phyloP scores from a whole-genome alignment of 148 eudicot genomes.

The Limonium bicolor region DNA sequence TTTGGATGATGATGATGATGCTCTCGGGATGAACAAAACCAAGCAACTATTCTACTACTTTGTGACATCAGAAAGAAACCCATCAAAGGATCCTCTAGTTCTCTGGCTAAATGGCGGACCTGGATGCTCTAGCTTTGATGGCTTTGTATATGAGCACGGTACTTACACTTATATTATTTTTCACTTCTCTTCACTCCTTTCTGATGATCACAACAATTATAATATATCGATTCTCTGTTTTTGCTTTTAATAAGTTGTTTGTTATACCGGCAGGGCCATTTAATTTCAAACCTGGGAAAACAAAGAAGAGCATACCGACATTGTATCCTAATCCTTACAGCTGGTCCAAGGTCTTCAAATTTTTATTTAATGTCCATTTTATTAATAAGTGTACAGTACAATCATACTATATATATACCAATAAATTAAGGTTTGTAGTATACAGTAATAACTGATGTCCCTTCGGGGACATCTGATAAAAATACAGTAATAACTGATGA shows the following conservation, averaged over 20 bases:
- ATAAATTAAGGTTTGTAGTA: not conserved
- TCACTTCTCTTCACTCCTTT: not conserved
- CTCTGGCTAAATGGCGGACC: conserved; percentile 44
- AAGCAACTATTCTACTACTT: conserved; percentile 35
- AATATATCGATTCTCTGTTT: not conserved
- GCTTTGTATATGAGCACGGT: conserved; percentile 38
- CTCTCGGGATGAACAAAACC: too few species aligned
- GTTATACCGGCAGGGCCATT: conserved; percentile 28
- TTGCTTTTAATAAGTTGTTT: not conserved
- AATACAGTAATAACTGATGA: too few species aligned
- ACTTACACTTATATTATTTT: not conserved
- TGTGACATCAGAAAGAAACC: conserved; percentile 32
- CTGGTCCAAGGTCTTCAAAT: conserved; percentile 29
- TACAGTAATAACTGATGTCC: not conserved
- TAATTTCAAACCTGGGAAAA: conserved; percentile 24
- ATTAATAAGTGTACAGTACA: too few species aligned
- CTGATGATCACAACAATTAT: not conserved
- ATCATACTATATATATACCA: too few species aligned
- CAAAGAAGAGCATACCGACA: conserved; percentile 18
- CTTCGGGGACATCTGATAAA: too few species aligned
- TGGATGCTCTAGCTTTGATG: conserved; percentile 38
- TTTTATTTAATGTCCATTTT: not conserved
- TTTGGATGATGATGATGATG: conserved; percentile 1
- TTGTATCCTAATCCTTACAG: conserved; percentile 32
- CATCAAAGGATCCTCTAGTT: conserved; percentile 26